These are phyloP conservation scores for Xylaria sp. DNA, from an alignment of 2,329 filamentous ascomycete species.

Conservation along the genomic window DNA sequence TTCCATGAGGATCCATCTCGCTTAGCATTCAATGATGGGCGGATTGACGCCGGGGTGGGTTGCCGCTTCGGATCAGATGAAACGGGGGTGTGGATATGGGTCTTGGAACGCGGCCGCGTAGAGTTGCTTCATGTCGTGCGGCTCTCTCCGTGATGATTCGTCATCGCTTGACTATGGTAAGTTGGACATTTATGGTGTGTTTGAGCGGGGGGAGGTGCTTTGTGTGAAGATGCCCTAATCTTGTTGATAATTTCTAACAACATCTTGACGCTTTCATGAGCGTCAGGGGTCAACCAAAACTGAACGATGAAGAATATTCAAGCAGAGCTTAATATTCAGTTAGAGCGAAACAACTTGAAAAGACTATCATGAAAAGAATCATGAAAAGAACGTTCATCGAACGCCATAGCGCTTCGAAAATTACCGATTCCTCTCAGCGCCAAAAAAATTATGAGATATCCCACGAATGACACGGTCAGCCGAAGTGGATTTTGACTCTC, in stretches of 20 bases:
- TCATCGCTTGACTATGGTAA: not conserved
- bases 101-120: not conserved
- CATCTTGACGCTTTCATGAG: not conserved
- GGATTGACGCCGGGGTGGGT: conserved; percentile 30
- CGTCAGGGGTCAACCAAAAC: not conserved
- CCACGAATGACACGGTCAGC: conserved; percentile 33
- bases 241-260: not conserved
- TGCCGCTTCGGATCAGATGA: conserved; percentile 35
- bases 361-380: not conserved
- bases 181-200: not conserved
- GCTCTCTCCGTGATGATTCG: conserved; percentile 18
- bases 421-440: conserved; percentile 11
- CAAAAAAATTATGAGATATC: conserved; percentile 16
- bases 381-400: not conserved
- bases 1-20: conserved; percentile 8
- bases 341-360: no score
- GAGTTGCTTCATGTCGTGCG: conserved; percentile 12
- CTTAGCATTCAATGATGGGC: conserved; percentile 23
- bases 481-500: conserved; percentile 7
- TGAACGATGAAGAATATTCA: not conserved
- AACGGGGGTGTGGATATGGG: conserved; percentile 20
- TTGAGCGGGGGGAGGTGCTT: not conserved
- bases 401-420: conserved; percentile 1
- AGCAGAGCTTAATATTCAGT: not conserved
- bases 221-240: not conserved